phyloP scores from a whole-genome alignment of 2,329 filamentous ascomycete genomes.

The Coleophoma cylindrospora region DNA sequence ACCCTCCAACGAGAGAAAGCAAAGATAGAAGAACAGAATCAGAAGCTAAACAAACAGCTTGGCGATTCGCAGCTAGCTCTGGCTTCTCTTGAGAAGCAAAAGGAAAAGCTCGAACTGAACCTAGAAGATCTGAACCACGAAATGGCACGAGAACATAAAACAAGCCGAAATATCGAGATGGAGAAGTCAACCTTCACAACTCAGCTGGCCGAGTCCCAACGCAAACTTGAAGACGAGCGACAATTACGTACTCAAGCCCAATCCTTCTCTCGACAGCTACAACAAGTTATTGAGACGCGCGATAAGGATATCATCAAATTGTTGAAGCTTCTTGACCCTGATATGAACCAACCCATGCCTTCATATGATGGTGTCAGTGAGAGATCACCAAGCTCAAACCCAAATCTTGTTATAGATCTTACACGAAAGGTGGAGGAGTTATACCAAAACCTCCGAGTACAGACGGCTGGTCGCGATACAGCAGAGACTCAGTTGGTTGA shows the following conservation, averaged over 20 bases:
- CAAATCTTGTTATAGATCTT: constrained; percentile 72
- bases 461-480: constrained; percentile 73
- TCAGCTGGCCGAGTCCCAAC: constrained; percentile 84
- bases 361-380: constrained; percentile 54
- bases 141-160: constrained; percentile 83
- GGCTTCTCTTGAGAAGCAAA: constrained; percentile 84
- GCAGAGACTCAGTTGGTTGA: constrained; percentile 81
- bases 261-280: constrained; percentile 75
- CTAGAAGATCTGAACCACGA: constrained; percentile 93
- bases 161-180: constrained; percentile 86
- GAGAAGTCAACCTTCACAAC: constrained; percentile 72
- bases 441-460: constrained; percentile 82
- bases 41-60: constrained; percentile 75
- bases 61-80: constrained; percentile 80
- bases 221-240: constrained; percentile 84
- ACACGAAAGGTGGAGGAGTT: constrained; percentile 81
- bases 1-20: constrained; percentile 79
- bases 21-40: constrained; percentile 77
- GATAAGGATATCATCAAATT: constrained; percentile 78
- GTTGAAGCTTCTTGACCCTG: constrained; percentile 80
- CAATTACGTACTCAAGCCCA: constrained; percentile 84
- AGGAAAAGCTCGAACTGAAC: constrained; percentile 84
- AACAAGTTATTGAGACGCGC: constrained; percentile 71
- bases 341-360: constrained; percentile 42
- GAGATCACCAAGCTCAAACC: constrained; percentile 43